Percentiles rank a stretch among this genome's conserved stretches.
phyloP scores from a whole-genome alignment of 257 asterid species.

The Voacanga thouarsii region DNA sequence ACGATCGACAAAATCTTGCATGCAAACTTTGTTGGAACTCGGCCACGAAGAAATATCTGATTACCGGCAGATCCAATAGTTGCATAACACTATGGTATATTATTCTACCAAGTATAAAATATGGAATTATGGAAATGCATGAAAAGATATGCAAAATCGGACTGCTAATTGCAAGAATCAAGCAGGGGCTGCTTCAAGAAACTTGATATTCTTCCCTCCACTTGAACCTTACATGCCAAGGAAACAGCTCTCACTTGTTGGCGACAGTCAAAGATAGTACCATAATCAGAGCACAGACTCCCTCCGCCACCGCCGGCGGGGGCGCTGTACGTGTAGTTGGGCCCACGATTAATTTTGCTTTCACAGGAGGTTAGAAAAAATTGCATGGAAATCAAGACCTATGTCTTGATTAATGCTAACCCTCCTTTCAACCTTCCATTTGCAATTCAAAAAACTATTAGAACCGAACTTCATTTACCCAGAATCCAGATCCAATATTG shows the following conservation, averaged over 20 bases:
- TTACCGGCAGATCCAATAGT: slow-evolving; percentile 1
- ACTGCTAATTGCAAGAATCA: neutral
- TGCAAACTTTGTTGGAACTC: neutral
- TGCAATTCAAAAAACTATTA: neutral
- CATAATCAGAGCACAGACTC: neutral
- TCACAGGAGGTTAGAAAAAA: neutral
- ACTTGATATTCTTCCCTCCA: neutral
- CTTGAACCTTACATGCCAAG: neutral
- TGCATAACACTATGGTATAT: neutral
- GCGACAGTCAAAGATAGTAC: slow-evolving; percentile 3
- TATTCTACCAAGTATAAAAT: neutral
- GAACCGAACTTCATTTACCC: neutral
- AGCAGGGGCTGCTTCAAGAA: neutral
- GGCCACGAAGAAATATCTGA: slow-evolving; percentile 1
- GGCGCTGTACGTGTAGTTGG: neutral
- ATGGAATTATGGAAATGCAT: neutral
- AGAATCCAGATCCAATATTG: neutral
- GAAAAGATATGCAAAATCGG: neutral
- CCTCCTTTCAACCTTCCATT: neutral
- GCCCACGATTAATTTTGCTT: neutral
- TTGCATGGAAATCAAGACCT: neutral
- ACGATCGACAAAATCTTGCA: slow-evolving; percentile 12
- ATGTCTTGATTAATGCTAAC: no score
- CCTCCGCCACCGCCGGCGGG: slow-evolving; percentile 2
- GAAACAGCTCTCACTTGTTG: neutral